Evolutionary conservation across 768 basidiomycete genomes (phyloP).

Genomic region (Sporobolomyces pararoseus): DNA sequence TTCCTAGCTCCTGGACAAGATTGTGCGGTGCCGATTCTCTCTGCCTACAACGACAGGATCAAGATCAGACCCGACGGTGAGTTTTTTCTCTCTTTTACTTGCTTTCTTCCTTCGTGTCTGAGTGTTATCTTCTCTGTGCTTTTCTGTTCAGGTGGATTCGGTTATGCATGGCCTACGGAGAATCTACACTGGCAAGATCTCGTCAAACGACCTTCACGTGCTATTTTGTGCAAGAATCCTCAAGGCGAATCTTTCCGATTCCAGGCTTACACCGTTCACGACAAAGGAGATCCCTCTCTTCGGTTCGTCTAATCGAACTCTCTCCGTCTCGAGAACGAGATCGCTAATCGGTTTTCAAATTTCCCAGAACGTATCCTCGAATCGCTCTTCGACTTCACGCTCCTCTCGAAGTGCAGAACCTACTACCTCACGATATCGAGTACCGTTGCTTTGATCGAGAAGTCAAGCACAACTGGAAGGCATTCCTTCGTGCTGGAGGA

Average conservation of each 20-base stretch:
- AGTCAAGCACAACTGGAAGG: conserved; percentile 87
- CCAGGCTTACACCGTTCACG: conserved; percentile 82
- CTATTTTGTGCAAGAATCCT: conserved; percentile 77
- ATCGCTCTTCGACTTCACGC: conserved; percentile 81
- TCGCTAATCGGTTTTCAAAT: background rate
- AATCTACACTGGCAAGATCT: conserved; percentile 82
- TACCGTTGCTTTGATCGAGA: conserved; percentile 98
- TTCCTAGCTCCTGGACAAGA: conserved; percentile 71
- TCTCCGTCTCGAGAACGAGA: background rate
- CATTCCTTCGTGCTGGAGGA: conserved; percentile 86
- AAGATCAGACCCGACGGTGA: conserved; percentile 81
- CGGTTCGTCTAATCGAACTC: conserved; percentile 53
- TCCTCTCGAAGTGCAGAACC: conserved; percentile 90
- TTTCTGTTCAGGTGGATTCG: conserved; percentile 72
- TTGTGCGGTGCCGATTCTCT: conserved; percentile 83
- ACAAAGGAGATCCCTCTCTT: conserved; percentile 57
- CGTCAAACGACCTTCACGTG: conserved; percentile 62
- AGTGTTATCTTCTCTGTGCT: too few relatives aligned
- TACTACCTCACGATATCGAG: conserved; percentile 86
- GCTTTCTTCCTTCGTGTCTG: background rate
- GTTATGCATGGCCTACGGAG: conserved; percentile 85
- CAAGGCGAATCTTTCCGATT: conserved; percentile 87
- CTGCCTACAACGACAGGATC: conserved; percentile 74
- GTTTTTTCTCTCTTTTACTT: conserved; percentile 3
- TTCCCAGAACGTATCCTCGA: conserved; percentile 70